phyloP scores from a whole-genome alignment of 129 eudicot species.

The Saussurea involucrata region DNA sequence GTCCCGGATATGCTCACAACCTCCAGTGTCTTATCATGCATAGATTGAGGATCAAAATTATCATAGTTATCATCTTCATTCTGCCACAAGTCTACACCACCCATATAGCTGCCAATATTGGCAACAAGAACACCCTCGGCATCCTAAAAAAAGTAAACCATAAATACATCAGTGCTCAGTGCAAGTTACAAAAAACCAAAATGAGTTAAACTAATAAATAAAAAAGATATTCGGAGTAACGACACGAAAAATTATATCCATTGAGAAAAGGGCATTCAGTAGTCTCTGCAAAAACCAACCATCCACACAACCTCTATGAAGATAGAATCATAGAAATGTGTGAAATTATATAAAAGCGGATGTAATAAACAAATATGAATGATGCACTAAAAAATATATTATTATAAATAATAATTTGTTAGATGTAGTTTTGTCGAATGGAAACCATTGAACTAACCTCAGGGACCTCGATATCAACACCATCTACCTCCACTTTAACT shows the following conservation, averaged over 20 bases:
- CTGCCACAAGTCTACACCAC: slow-evolving; percentile 99
- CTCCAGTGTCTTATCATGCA: slow-evolving; percentile 92
- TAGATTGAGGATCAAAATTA: slow-evolving; percentile 95
- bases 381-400: background rate
- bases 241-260: background rate
- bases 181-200: background rate
- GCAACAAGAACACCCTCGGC: slow-evolving; percentile 99
- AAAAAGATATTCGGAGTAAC: background rate
- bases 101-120: slow-evolving; percentile 99
- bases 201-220: background rate
- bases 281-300: background rate
- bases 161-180: background rate
- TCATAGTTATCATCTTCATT: slow-evolving; percentile 93
- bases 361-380: background rate
- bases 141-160: slow-evolving; percentile 48
- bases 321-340: background rate
- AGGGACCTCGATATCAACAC: slow-evolving; percentile 94
- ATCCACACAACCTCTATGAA: background rate
- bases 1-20: slow-evolving; percentile 98
- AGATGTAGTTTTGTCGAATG: background rate
- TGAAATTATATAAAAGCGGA: background rate
- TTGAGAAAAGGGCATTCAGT: background rate
- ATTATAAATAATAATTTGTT: background rate
- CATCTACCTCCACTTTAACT: slow-evolving; percentile 91
- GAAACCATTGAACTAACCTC: slow-evolving; percentile 53